Evolutionary conservation across 2,329 filamentous ascomycete species (phyloP), one percentile per base, ranked within the genome.

Genomic region (Penicillium vulpinum): DNA sequence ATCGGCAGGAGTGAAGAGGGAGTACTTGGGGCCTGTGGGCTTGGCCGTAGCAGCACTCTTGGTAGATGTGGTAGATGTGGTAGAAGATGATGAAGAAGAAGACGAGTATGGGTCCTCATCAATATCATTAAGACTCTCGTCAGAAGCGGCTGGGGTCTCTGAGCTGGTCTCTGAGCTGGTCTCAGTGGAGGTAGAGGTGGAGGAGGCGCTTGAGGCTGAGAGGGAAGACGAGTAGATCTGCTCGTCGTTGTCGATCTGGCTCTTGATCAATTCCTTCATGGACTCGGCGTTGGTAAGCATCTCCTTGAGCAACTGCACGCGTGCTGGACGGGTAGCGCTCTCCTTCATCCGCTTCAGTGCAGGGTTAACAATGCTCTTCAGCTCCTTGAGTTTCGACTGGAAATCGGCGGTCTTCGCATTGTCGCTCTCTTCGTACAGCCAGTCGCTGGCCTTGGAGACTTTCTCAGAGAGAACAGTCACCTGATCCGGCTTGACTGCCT

Each of bases 391-490:
- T 71, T 88, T 91, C 54, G 84, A 82, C 73, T 88, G 90, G 67
- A 99, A 83, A 46, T 88, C 86, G 3, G 90, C 85, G 56, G 87
- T 87, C 35, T 84, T 81, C 5, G 94, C 92, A 47, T 92, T 87
- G 16, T 84, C 82, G 54, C 93, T 91, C 45, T 92, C 92, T 16
- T 85, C 90, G 71, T 96, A 94, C 58, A 99, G 85, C 93, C 94
- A 99, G 11, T 96, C 92, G 66, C 90, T 89, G 22, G 86, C 83
- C 47, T 85, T 84, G 59, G 84, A 82, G 38, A 91, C 82, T 68
- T 87, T 87, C 59, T 85, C 79, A 65, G 88, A 83, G 13, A 97
- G 81, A n/a, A 78, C 75, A 7, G 81, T 73, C 45, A 91, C 85
- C 69, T 92, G 84, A 21, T 84, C 81, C 4, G 85, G 78, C 10